Percentiles rank a stretch among this genome's conserved stretches.
Evolutionary conservation across 2,329 filamentous ascomycete genomes (phyloP).

Genomic region (Thielaviopsis populi): DNA sequence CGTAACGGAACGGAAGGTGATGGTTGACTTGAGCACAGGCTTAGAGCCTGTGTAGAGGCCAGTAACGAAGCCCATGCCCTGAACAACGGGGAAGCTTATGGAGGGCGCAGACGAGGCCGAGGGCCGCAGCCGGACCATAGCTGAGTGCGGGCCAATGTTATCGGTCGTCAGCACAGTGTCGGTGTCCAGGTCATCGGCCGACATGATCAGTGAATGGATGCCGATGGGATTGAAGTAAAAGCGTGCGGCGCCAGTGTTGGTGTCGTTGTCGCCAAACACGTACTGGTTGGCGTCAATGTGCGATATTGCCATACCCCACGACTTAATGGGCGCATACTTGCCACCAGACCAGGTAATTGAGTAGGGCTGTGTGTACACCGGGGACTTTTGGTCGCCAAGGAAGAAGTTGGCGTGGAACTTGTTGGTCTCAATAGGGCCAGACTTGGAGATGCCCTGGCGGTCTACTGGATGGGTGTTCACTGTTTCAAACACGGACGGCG

Average conservation of each 20-base stretch:
- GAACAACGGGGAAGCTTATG: conserved; percentile 67
- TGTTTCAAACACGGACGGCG: conserved; percentile 32
- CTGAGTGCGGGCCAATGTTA: conserved; percentile 42
- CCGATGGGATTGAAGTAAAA: conserved; percentile 74
- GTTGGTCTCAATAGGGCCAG: conserved; percentile 51
- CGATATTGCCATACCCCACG: conserved; percentile 54
- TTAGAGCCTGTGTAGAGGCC: conserved; percentile 55
- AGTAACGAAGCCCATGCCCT: conserved; percentile 81
- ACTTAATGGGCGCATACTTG: conserved; percentile 28
- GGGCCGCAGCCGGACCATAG: conserved; percentile 51
- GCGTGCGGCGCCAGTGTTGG: conserved; percentile 41
- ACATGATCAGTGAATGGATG: conserved; percentile 67
- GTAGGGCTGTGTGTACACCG: conserved; percentile 64
- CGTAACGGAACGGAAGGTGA: conserved; percentile 58
- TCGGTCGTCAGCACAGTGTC: conserved; percentile 42
- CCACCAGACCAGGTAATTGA: conserved; percentile 53
- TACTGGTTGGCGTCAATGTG: conserved; percentile 56
- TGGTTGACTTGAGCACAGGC: conserved; percentile 57
- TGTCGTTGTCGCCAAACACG: conserved; percentile 46
- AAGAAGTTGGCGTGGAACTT: conserved; percentile 75
- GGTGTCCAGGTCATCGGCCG: conserved; percentile 53
- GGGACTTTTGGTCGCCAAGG: conserved; percentile 52
- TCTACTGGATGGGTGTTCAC: conserved; percentile 44
- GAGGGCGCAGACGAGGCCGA: conserved; percentile 37
- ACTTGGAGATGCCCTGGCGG: conserved; percentile 34